phyloP scores from a whole-genome alignment of 257 asterid species.

The Ehretia macrophylla region DNA sequence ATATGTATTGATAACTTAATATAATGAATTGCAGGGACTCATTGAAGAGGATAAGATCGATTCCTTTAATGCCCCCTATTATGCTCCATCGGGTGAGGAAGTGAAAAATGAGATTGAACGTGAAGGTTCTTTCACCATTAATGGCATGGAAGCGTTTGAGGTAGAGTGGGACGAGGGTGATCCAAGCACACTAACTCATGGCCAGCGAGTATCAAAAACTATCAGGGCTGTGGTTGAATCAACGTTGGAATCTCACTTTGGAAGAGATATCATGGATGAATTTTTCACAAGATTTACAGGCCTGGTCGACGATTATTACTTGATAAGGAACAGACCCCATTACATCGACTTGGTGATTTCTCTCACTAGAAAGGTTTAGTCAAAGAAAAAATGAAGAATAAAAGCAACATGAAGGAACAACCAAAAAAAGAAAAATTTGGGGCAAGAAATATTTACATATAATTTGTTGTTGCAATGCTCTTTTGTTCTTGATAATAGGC shows the following conservation, averaged over 20 bases:
- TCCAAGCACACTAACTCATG: slow-evolving; percentile 18
- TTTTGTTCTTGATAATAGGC: no score
- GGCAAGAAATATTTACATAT: no score
- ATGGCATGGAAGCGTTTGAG: slow-evolving; percentile 27
- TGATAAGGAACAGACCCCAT: slow-evolving; percentile 21
- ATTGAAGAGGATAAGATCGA: slow-evolving; percentile 40
- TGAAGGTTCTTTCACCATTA: slow-evolving; percentile 48
- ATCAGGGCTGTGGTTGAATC: slow-evolving; percentile 69
- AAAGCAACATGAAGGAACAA: no score
- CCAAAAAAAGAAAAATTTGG: no score
- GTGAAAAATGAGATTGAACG: slow-evolving; percentile 27
- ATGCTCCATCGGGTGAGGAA: slow-evolving; percentile 54
- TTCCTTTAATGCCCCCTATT: slow-evolving; percentile 56
- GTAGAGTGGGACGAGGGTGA: slow-evolving; percentile 45
- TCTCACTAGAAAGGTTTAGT: slow-evolving; percentile 21
- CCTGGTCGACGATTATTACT: slow-evolving; percentile 35
- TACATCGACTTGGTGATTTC: slow-evolving; percentile 47
- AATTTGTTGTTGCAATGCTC: no score
- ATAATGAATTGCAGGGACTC: slow-evolving; percentile 31
- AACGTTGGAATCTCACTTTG: slow-evolving; percentile 48
- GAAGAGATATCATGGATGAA: slow-evolving; percentile 42
- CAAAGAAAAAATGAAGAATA: neutral
- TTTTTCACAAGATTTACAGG: slow-evolving; percentile 35
- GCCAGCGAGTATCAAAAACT: slow-evolving; percentile 34
- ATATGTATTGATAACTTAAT: no score